Evolutionary conservation across 2,329 filamentous ascomycete species (phyloP).

Genomic region (Microdochium bolleyi): DNA sequence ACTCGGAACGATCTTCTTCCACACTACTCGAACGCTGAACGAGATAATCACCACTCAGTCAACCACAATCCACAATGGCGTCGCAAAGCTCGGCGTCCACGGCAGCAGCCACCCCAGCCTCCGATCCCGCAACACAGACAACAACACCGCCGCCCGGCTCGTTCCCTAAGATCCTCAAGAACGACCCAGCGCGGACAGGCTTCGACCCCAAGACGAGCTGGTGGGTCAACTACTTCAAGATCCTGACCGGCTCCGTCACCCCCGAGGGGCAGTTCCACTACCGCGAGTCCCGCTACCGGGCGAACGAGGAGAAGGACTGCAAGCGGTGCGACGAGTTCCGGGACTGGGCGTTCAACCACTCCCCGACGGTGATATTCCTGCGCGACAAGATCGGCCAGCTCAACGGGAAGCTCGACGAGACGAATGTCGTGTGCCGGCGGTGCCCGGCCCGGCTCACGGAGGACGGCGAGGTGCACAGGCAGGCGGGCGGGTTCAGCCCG

Average conservation of each 20-base stretch:
- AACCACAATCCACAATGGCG: neutral
- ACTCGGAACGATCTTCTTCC: too few relatives aligned
- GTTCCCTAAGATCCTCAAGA: conserved; percentile 32
- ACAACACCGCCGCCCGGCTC: conserved; percentile 2
- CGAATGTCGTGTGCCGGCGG: conserved; percentile 75
- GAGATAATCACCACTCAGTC: too few relatives aligned
- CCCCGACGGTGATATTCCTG: conserved; percentile 81
- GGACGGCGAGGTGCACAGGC: conserved; percentile 53
- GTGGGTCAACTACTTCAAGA: conserved; percentile 84
- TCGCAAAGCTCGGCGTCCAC: neutral
- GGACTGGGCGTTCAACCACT: conserved; percentile 78
- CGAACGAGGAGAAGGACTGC: conserved; percentile 73
- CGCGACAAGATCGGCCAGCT: conserved; percentile 72
- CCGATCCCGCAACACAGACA: neutral
- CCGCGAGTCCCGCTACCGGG: conserved; percentile 66
- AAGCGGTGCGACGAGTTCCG: conserved; percentile 72
- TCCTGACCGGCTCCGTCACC: conserved; percentile 67
- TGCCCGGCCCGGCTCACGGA: conserved; percentile 56
- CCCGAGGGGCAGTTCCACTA: conserved; percentile 64
- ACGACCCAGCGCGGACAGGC: conserved; percentile 53
- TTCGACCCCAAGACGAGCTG: conserved; percentile 52
- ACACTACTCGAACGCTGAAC: too few relatives aligned
- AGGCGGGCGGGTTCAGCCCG: conserved; percentile 77
- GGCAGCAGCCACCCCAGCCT: neutral
- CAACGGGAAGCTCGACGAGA: conserved; percentile 63